These are phyloP conservation scores for Limtongozyma cylindracea DNA, from an alignment of 805 yeast species.

Conservation along the genomic window DNA sequence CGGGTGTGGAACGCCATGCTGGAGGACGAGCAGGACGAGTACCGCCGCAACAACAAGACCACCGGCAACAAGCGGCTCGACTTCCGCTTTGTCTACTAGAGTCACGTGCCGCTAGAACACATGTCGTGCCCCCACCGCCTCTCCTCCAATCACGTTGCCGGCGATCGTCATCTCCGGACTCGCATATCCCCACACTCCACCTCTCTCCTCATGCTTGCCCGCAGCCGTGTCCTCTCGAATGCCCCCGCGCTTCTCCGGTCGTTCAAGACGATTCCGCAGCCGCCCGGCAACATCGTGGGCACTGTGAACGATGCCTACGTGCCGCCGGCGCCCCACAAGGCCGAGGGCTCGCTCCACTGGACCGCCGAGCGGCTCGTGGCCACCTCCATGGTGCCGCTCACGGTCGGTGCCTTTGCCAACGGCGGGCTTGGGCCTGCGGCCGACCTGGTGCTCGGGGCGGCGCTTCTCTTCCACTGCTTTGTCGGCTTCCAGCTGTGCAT, in stretches of 20 bases:
- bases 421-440: constrained; percentile 22
- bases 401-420: constrained; percentile 31
- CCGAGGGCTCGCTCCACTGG: constrained; percentile 58
- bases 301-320: constrained; percentile 50
- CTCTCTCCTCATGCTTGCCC: too few species aligned
- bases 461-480: constrained; percentile 35
- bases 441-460: constrained; percentile 29
- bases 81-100: too few species aligned
- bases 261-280: constrained; percentile 30
- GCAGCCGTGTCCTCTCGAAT: too few species aligned
- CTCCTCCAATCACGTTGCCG: too few species aligned
- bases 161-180: too few species aligned
- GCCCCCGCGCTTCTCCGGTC: constrained; percentile 4
- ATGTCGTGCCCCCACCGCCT: too few species aligned
- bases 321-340: constrained; percentile 24
- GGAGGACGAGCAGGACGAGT: constrained; percentile 20
- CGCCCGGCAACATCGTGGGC: constrained; percentile 52
- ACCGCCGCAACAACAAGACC: constrained; percentile 14
- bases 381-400: constrained; percentile 36
- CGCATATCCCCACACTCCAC: too few species aligned
- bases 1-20: constrained; percentile 23
- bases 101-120: too few species aligned
- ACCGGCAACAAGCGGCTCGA: too few species aligned
- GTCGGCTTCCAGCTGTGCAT: constrained; percentile 61
- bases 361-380: constrained; percentile 38